Base-by-base conservation (phyloP, 2,329 filamentous ascomycete genomes). In the Tympanopsis confertula region DNA sequence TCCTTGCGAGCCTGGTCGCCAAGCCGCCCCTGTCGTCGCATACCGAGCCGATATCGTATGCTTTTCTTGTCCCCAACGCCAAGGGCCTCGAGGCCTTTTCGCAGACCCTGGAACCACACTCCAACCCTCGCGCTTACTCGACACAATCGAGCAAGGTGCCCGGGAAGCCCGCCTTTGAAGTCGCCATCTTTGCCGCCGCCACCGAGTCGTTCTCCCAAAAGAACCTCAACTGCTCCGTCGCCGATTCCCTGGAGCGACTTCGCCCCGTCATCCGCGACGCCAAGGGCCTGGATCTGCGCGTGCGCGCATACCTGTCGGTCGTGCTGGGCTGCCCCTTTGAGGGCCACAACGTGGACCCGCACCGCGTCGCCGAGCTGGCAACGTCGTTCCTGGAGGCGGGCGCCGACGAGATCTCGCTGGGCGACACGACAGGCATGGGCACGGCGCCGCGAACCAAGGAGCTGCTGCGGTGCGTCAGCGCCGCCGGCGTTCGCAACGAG, bases 381-480 rank as follows among this genome's bases (percentile, higher is more conserved):
- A 71, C 66, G 42, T 77, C 66, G 50, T 61, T 94, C 36, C 67
- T 94, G 1, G 83, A 88, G 51, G 84, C 89, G 67, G 88, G 88
- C 14, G 88, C 86, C 15, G 86, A 94, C 52, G 86, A 94, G 65
- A 87, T 95, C 47, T 84, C 83, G 2, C 72, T 94, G 1, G 87
- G 86, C 5, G 88, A 94, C 52, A 95, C 88, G 0, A 89, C 87
- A 0, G 88, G 88, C 14, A 87, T 93, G 72, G 88, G 87, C 20
- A 93, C 85, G 0, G 79, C 78, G n/a, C 78, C 78, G 14, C 66
- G 75, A 39, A 86, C 81, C 2, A 63, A 66, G 39, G 71, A 74
- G 39, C 62, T 87, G 35, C 63, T 87, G 41, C 68, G 69, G 44
- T 78, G 78, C 39, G 62, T 86, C 57, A 58, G 66, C 5, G 70